Base-by-base conservation (phyloP, 1,284 basidiomycete genomes). In the Chondrostereum purpureum region DNA sequence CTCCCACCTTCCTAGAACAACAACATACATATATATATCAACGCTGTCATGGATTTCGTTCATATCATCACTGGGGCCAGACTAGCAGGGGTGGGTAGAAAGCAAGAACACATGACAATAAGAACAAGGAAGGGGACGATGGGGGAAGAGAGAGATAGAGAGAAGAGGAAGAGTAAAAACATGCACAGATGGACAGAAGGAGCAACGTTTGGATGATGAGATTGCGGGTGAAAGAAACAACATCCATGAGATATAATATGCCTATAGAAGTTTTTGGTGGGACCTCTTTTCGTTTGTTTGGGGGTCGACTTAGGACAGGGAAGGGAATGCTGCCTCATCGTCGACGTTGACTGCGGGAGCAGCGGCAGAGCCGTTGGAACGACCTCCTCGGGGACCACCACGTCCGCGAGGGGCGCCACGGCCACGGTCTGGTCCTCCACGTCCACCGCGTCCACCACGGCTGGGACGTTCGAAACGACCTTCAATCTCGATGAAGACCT, bases 251-350 rank as follows among this genome's bases (percentile, higher is more conserved):
- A 38, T 43, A 34, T 21, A 43, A n/a, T 39, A 38, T 13, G 12
- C 2, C 5, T 21, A 18, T 27, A 40, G 22, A n/a, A 42, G 39
- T 41, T 35, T 44, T 48, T 43, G 14, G 8, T 44, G 3, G 43
- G 14, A 39, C 27, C 23, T n/a, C 21, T 11, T 34, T 21, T 34
- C 17, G 34, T 14, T 18, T 19, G n/a, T n/a, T n/a, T n/a, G n/a
- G n/a, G n/a, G n/a, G n/a, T n/a, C n/a, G n/a, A n/a, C 39, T 70
- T 61, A 87, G 59, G 82, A 73, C 54, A 92, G 75, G 53, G 88
- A 87, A 43, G 90, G 89, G 81, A 92, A 93, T 47, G 87, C 88
- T 23, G 69, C 71, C 65, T 88, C 74, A 66, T 93, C 89, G 58
- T 80, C 78, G 54, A 88, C 80, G 59, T 83, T 74, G 66, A 88